Conservation (phyloP, 2,329 filamentous ascomycete species). For the Torrubiellomyces zombiae region DNA sequence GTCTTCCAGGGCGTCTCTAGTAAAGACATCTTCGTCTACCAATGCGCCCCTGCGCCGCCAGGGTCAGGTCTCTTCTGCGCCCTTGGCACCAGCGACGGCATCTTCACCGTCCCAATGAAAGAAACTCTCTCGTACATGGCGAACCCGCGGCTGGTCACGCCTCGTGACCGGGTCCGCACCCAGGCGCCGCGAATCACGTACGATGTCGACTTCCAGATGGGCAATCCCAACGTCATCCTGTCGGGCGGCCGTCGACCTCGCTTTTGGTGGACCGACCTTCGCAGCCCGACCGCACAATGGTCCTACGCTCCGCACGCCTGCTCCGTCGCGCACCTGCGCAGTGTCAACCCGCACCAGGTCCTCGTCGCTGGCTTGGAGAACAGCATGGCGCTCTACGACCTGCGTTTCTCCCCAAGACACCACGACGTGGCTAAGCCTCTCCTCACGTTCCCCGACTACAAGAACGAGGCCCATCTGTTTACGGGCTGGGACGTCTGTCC, state of each 20-base stretch:
- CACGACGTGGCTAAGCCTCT: slow-evolving; percentile 18
- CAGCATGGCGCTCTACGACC: slow-evolving; percentile 38
- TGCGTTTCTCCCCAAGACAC: slow-evolving; percentile 23
- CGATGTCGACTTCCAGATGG: slow-evolving; percentile 28
- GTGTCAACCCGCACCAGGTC: slow-evolving; percentile 30
- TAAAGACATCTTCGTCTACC: slow-evolving; percentile 19
- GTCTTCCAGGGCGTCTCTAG: slow-evolving; percentile 11
- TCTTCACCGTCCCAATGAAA: slow-evolving; percentile 20
- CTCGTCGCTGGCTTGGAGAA: slow-evolving; percentile 33
- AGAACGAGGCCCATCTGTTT: slow-evolving; percentile 29
- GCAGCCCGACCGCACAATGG: slow-evolving; percentile 18
- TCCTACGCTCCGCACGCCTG: slow-evolving; percentile 18
- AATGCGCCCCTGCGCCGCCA: slow-evolving; percentile 24
- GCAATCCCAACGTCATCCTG: slow-evolving; percentile 27
- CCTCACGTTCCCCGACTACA: slow-evolving; percentile 30
- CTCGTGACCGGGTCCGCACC: no score
- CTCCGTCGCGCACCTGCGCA: slow-evolving; percentile 31
- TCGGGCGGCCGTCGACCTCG: slow-evolving; percentile 32
- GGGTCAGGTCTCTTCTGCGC: slow-evolving; percentile 25
- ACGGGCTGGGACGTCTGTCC: slow-evolving; percentile 35
- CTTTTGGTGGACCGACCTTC: slow-evolving; percentile 29
- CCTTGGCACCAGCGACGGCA: slow-evolving; percentile 30
- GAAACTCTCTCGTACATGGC: slow-evolving; percentile 18
- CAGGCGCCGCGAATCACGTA: slow-evolving; percentile 25
- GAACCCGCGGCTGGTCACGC: slow-evolving; percentile 8